These are phyloP conservation scores for Rhizoctonia solani DNA, from an alignment of 1,284 basidiomycete genomes.

Conservation along the genomic window DNA sequence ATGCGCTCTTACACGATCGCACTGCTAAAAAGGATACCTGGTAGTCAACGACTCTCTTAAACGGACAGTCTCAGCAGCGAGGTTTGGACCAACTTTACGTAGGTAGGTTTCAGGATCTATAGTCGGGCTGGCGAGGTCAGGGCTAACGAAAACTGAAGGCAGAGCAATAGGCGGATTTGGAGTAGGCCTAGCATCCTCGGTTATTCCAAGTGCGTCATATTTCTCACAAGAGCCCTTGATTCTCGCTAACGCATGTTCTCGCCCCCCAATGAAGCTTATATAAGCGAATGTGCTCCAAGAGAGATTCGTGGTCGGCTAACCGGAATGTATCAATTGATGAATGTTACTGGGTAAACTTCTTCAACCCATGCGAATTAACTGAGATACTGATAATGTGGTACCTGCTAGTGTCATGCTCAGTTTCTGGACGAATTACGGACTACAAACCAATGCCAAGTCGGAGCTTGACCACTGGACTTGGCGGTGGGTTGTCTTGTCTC, in stretches of 20 bases:
- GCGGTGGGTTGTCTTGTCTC: slow-evolving; percentile 27
- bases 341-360: slow-evolving; percentile 13
- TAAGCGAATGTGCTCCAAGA: slow-evolving; percentile 36
- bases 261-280: slow-evolving; percentile 16
- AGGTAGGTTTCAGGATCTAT: too few relatives aligned
- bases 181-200: slow-evolving; percentile 33
- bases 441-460: slow-evolving; percentile 3
- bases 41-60: slow-evolving; percentile 27
- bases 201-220: slow-evolving; percentile 35
- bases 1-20: neutral
- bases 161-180: slow-evolving; percentile 39
- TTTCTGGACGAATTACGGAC: slow-evolving; percentile 37
- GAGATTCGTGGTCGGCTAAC: slow-evolving; percentile 37
- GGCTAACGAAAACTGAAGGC: too few relatives aligned
- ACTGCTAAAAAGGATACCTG: slow-evolving; percentile 14
- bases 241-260: neutral
- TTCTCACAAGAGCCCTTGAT: neutral
- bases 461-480: slow-evolving; percentile 36
- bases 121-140: too few relatives aligned
- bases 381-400: neutral
- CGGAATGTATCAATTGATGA: slow-evolving; percentile 41
- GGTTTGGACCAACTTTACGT: slow-evolving; percentile 42
- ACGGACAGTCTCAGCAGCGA: slow-evolving; percentile 30
- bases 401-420: slow-evolving; percentile 39
- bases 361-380: neutral